These are phyloP conservation scores for Neurospora sp. DNA, from an alignment of 495 filamentous ascomycete species.

Conservation along the genomic window DNA sequence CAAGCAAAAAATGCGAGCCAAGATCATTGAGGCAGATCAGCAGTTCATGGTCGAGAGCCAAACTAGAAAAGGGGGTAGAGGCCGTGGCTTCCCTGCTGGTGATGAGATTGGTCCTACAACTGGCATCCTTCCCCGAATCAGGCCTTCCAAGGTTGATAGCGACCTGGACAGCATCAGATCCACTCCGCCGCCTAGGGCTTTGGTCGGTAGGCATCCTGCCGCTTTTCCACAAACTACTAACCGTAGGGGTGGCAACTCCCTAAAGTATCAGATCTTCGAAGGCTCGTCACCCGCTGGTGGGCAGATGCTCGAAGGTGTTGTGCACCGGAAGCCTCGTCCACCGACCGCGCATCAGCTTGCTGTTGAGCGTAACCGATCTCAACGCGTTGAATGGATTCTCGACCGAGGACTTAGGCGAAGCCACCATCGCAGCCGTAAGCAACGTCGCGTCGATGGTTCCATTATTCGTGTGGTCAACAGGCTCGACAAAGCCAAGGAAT, in stretches of 20 bases:
- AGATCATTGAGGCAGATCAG: conserved; percentile 49
- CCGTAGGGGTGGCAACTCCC: conserved; percentile 35
- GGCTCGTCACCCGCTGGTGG: conserved; percentile 40
- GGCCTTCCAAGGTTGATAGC: conserved; percentile 47
- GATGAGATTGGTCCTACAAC: conserved; percentile 56
- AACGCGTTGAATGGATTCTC: conserved; percentile 80
- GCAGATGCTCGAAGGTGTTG: conserved; percentile 30
- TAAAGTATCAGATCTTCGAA: conserved; percentile 42
- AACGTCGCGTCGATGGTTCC: conserved; percentile 48
- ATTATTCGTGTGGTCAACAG: conserved; percentile 61
- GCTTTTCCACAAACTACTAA: conserved; percentile 23
- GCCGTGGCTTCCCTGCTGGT: conserved; percentile 22
- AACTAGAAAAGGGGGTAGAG: conserved; percentile 28
- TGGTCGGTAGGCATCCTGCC: conserved; percentile 29
- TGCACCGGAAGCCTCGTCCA: conserved; percentile 53
- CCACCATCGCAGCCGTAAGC: conserved; percentile 51
- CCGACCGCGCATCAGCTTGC: conserved; percentile 89
- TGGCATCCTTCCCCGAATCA: conserved; percentile 39
- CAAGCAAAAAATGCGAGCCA: conserved; percentile 76
- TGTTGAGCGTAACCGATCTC: conserved; percentile 77
- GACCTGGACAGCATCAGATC: conserved; percentile 49
- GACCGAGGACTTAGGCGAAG: conserved; percentile 58
- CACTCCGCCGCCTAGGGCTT: conserved; percentile 43
- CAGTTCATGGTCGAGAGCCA: conserved; percentile 39
- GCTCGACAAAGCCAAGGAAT: conserved; percentile 42